phyloP scores from a whole-genome alignment of 2,329 filamentous ascomycete genomes.

The Xylaria hypoxylon region DNA sequence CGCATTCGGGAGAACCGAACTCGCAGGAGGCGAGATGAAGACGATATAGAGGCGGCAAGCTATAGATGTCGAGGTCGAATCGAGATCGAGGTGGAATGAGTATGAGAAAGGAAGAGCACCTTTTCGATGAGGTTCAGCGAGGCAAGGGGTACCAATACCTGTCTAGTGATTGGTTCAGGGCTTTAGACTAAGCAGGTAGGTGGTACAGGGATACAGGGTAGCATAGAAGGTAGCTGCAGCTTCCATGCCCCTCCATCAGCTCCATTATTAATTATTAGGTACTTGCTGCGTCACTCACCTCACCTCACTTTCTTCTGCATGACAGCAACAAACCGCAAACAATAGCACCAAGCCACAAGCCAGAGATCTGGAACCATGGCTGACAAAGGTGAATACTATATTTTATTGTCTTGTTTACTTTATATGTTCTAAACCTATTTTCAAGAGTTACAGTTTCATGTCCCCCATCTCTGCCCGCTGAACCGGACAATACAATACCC shows the following conservation, averaged over 20 bases:
- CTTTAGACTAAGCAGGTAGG: too few relatives aligned
- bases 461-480: neutral
- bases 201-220: slow-evolving; percentile 21
- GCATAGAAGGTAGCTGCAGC: slow-evolving; percentile 13
- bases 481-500: slow-evolving; percentile 19
- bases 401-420: neutral
- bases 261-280: neutral
- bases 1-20: slow-evolving; percentile 24
- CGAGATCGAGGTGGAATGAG: neutral
- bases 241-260: slow-evolving; percentile 19
- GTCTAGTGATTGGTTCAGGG: slow-evolving; percentile 4
- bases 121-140: neutral
- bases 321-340: neutral
- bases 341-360: neutral
- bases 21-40: slow-evolving; percentile 17
- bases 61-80: neutral
- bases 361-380: slow-evolving; percentile 38
- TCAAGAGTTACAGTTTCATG: neutral
- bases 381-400: slow-evolving; percentile 38
- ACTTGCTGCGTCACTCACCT: slow-evolving; percentile 21
- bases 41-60: neutral
- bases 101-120: neutral
- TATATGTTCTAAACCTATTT: neutral
- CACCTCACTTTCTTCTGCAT: neutral
- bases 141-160: neutral